Evolutionary conservation across 2,329 filamentous ascomycete genomes (phyloP).

Genomic region (Myrmaecium sp.): DNA sequence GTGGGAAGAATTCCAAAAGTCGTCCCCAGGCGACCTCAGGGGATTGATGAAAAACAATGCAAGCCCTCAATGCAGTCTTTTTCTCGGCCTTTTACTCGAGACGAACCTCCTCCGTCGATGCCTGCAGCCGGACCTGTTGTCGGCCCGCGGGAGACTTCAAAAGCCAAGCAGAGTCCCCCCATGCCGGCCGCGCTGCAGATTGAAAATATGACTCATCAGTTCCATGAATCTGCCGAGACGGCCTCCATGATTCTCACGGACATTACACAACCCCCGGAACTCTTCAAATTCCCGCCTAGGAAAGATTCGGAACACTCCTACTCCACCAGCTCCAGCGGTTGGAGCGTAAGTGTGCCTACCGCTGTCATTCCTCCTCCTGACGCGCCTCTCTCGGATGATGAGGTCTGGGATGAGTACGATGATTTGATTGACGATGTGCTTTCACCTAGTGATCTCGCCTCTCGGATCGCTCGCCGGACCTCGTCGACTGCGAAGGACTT

Average conservation of each 20-base stretch:
- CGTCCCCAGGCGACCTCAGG: constrained; percentile 45
- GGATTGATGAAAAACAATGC: no score
- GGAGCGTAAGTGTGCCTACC: constrained; percentile 43
- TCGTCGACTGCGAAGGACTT: no score
- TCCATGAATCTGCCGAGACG: no score
- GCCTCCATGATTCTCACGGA: no score
- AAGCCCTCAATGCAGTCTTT: constrained; percentile 63
- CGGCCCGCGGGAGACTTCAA: no score
- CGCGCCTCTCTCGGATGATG: constrained; percentile 57
- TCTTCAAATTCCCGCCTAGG: constrained; percentile 55
- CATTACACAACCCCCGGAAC: constrained; percentile 43
- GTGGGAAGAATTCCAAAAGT: constrained; percentile 78
- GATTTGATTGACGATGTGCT: constrained; percentile 63
- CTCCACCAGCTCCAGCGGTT: constrained; percentile 47
- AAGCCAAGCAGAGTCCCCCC: no score
- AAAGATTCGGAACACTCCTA: constrained; percentile 54
- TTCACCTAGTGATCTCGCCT: constrained; percentile 21
- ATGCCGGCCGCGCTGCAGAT: no score
- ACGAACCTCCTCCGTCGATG: constrained; percentile 23
- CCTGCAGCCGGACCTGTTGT: no score
- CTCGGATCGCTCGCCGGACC: no score
- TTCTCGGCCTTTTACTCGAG: constrained; percentile 55
- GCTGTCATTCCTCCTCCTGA: constrained; percentile 46
- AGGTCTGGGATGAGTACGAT: constrained; percentile 89
- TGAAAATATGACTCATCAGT: no score